Evolutionary conservation across 768 basidiomycete species (phyloP), one percentile per base, ranked within the genome.

Genomic region (Asterophora parasitica): DNA sequence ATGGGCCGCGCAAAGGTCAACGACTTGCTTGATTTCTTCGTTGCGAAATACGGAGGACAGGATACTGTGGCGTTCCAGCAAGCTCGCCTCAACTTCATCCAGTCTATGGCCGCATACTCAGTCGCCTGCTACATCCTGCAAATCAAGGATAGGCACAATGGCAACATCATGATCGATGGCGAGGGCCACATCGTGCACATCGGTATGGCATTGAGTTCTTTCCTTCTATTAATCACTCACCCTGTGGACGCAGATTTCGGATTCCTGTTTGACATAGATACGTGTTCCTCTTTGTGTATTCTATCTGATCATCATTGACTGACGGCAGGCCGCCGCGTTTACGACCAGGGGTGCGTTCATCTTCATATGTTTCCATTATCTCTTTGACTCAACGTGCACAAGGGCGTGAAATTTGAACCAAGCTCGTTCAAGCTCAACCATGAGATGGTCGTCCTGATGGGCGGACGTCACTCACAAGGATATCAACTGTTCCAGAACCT

Each of bases 1-100:
- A 97, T 99, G 96, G 96, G 96, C 27, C 82, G 96, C 28, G 91
- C 92, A 27, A 98, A 97, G 70, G 89, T 98, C 62, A 98, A 98
- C 56, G 94, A 99, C 62, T 76, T 99, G 15, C 77, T 89, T 28
- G 87, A 87, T 56, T 99, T 98, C 72, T 99, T 98, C 67, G 75
- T 91, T 19, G 81, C 90, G 28, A 94, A 88, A 64, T 96, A 96
- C 59, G 96, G 95, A 16, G 85, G 88, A 40, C 80, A 87, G 61
- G 92, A 97, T 57, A 90, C 91, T 0, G 67, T 90, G 35, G 74
- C 86, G 40, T 99, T 98, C 73, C 94, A 97, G 63, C 78, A 80
- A 53, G 96, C 96, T 36, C 84, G 93, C 13, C 74, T 88, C 52
- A 96, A 97, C 67, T 99, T 99, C 62, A 91, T 99, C 48, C 94